Evolutionary conservation across 2,329 filamentous ascomycete genomes (phyloP).

Genomic region (Neurospora crassa): DNA sequence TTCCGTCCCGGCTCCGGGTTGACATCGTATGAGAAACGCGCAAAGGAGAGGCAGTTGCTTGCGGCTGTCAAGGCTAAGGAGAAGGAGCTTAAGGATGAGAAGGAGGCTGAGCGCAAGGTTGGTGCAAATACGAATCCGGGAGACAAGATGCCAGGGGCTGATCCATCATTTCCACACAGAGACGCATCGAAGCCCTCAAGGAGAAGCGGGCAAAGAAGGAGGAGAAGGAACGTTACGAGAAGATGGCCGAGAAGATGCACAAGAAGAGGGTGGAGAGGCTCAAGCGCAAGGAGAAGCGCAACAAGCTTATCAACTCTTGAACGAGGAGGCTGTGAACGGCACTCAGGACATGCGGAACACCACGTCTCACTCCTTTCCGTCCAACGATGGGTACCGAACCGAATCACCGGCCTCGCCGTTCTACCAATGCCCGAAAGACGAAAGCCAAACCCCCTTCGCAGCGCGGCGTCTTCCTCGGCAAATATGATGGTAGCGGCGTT

Average conservation of each 20-base stretch:
- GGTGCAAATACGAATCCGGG: conserved; percentile 14
- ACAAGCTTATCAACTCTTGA: conserved; percentile 67
- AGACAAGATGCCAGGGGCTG: not conserved
- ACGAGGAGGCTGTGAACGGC: not conserved
- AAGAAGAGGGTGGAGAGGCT: conserved; percentile 85
- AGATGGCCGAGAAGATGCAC: conserved; percentile 97
- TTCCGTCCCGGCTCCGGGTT: conserved; percentile 76
- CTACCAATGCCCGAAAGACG: not conserved
- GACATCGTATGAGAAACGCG: conserved; percentile 68
- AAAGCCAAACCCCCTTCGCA: not conserved
- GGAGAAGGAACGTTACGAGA: conserved; percentile 85
- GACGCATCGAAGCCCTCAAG: conserved; percentile 68
- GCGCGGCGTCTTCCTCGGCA: not conserved
- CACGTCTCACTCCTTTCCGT: not conserved
- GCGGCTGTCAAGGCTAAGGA: conserved; percentile 84
- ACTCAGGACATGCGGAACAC: conserved; percentile 1
- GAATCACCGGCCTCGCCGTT: not conserved
- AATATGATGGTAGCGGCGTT: not conserved
- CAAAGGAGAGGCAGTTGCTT: conserved; percentile 58
- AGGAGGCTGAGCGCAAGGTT: conserved; percentile 80
- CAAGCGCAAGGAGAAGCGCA: conserved; percentile 94
- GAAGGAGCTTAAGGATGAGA: conserved; percentile 92
- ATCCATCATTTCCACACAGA: conserved; percentile 35
- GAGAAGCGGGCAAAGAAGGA: conserved; percentile 83
- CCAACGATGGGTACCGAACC: not conserved